A percentile compares a stretch with the other conserved stretches of the same genome.
phyloP scores from a whole-genome alignment of 441 rosid species.

The Codiaeum variegatum region DNA sequence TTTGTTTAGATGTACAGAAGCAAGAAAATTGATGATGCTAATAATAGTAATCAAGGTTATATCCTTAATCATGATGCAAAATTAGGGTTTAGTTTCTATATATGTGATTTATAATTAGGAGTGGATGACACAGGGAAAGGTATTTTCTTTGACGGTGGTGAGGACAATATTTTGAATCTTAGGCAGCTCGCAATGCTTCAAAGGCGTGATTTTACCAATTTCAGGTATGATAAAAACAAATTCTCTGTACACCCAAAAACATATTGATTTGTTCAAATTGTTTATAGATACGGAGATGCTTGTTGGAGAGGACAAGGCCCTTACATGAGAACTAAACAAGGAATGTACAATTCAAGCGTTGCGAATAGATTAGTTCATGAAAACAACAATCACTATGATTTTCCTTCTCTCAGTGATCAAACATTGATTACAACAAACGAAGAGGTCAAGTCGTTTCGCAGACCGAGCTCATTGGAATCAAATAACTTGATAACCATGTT shows the following conservation, averaged over 20 bases:
- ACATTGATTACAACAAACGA: slow-evolving; percentile 20
- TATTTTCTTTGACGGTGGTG: slow-evolving; percentile 38
- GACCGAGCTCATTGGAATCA: slow-evolving; percentile 30
- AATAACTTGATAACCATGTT: slow-evolving; percentile 14
- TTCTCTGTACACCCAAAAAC: neutral
- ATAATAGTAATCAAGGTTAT: slow-evolving; percentile 48
- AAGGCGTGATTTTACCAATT: slow-evolving; percentile 35
- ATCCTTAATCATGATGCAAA: neutral
- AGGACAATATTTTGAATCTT: slow-evolving; percentile 47
- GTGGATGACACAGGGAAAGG: slow-evolving; percentile 37
- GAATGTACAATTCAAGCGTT: slow-evolving; percentile 29
- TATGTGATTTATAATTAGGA: neutral
- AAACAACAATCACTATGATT: slow-evolving; percentile 27
- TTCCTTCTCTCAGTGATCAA: slow-evolving; percentile 20
- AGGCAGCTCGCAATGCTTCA: slow-evolving; percentile 59
- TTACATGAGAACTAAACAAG: slow-evolving; percentile 32
- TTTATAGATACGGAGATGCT: slow-evolving; percentile 40
- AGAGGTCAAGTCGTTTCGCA: slow-evolving; percentile 27
- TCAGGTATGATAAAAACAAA: slow-evolving; percentile 29
- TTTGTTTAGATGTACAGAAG: slow-evolving; percentile 75
- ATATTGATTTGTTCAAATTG: neutral
- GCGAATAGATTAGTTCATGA: slow-evolving; percentile 30
- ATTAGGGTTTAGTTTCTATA: slow-evolving; percentile 29
- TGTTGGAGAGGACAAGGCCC: slow-evolving; percentile 42
- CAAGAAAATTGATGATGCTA: slow-evolving; percentile 64